These are phyloP conservation scores for Cucurbita moschata DNA, from an alignment of 306 rosid species.

Conservation along the genomic window DNA sequence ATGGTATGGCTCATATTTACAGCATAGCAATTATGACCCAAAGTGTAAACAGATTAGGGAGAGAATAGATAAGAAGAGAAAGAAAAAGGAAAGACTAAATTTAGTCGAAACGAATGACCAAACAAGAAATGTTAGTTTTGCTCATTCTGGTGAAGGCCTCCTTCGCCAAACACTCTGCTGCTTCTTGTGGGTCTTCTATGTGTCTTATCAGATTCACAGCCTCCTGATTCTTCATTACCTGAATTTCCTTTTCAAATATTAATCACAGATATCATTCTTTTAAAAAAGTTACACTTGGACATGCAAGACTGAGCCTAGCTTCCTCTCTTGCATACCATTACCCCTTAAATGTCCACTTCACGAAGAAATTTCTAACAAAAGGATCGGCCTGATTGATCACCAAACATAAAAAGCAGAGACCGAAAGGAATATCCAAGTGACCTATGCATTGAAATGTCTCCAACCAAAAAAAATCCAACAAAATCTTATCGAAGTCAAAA, in stretches of 20 bases:
- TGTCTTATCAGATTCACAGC: slow-evolving; percentile 69
- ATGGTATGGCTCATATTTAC: background rate
- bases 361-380: too few relatives aligned
- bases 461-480: background rate
- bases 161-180: slow-evolving; percentile 67
- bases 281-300: too few relatives aligned
- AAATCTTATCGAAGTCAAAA: background rate
- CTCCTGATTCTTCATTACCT: slow-evolving; percentile 84
- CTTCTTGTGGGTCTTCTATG: slow-evolving; percentile 66
- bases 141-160: slow-evolving; percentile 71
- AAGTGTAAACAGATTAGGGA: background rate
- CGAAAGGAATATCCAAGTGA: too few relatives aligned
- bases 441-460: too few relatives aligned
- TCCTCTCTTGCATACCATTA: too few relatives aligned
- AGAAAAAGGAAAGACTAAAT: background rate
- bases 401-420: too few relatives aligned
- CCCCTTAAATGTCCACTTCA: too few relatives aligned
- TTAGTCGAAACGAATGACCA: slow-evolving; percentile 71
- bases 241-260: background rate
- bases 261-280: background rate
- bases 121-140: slow-evolving; percentile 62
- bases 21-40: background rate
- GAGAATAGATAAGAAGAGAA: background rate
- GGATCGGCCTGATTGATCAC: too few relatives aligned
- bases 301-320: too few relatives aligned